Evolutionary conservation across 345 rosid species (phyloP), one percentile per base, ranked within the genome.

Genomic region (Dimocarpus longan): DNA sequence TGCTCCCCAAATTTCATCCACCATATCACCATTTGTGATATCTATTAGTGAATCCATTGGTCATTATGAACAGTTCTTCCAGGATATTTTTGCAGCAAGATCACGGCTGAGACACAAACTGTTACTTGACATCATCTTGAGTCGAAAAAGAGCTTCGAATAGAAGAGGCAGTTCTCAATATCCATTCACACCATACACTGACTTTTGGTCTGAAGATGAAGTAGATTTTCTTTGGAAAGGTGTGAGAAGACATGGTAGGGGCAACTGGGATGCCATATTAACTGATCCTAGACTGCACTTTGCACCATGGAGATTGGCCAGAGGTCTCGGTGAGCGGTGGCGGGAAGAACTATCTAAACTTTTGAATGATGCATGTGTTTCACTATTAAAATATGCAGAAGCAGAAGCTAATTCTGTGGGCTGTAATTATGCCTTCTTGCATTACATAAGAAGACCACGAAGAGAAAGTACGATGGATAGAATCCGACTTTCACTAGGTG

Each of bases 191-290:
- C 24, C 78, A 69, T 70, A 79, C 68, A 26, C 37, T 73, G 71
- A 43, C n/a, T 10, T 68, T 19, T 87, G 90, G 90, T 87, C 88
- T 28, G 90, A 87, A 70, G 85, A 85, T 79, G 90, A 87, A 81
- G 66, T 87, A 24, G 90, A 87, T 83, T 84, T 78, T 76, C 87
- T 85, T 32, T 87, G 90, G 90, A 76, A 85, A 65, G 88, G 90
- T 9, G 88, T 87, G 80, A 80, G 90, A 71, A 81, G 90, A 78
- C 84, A 87, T 64, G 90, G 90, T 56, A 85, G 86, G 76, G 82
- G 80, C 70, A 87, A 85, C 21, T 87, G 90, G 37, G 37, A 32
- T 32, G 37, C 37, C 3, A 32, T 32, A 32, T 32, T 32, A 32
- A 32, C 37, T 32, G 37, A 32, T 32, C 37, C 37, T 32, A 32